Evolutionary conservation across 2,329 filamentous ascomycete genomes (phyloP).

Genomic region (Setomelanomma holmii): DNA sequence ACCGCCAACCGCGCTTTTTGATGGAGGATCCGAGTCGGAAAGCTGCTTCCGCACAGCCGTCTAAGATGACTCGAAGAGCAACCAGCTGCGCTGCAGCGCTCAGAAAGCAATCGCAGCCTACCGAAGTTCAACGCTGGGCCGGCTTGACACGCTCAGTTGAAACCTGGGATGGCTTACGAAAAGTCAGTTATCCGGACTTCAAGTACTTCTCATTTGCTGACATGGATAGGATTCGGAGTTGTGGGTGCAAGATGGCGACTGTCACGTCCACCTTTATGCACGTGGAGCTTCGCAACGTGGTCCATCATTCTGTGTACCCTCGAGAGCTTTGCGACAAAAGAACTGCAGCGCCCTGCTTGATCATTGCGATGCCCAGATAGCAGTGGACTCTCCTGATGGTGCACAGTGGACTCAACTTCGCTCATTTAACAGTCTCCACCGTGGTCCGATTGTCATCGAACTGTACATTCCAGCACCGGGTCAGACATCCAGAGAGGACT

Average conservation of each 20-base stretch:
- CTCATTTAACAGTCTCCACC: conserved; percentile 52
- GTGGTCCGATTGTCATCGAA: conserved; percentile 52
- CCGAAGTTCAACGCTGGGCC: conserved; percentile 43
- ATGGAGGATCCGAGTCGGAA: neutral
- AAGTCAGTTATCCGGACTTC: conserved; percentile 43
- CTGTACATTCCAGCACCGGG: conserved; percentile 74
- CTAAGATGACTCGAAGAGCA: conserved; percentile 20
- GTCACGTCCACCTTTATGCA: conserved; percentile 72
- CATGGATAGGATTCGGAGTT: conserved; percentile 70
- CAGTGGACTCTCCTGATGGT: neutral
- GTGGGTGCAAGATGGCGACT: conserved; percentile 72
- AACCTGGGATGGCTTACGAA: conserved; percentile 56
- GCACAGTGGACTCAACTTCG: conserved; percentile 19
- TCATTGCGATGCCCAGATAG: conserved; percentile 44
- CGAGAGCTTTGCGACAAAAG: conserved; percentile 63
- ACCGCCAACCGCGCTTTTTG: conserved; percentile 3
- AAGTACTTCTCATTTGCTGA: conserved; percentile 9
- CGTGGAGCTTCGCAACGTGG: conserved; percentile 69
- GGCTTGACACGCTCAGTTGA: conserved; percentile 40
- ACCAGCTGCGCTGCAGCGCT: conserved; percentile 22
- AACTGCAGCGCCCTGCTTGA: conserved; percentile 68
- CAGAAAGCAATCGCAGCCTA: conserved; percentile 26
- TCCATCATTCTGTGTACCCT: conserved; percentile 72
- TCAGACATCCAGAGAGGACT: conserved; percentile 59
- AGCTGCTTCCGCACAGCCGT: neutral